Conservation (phyloP, 148 eudicot species). For the Rhododendron simsii region DNA sequence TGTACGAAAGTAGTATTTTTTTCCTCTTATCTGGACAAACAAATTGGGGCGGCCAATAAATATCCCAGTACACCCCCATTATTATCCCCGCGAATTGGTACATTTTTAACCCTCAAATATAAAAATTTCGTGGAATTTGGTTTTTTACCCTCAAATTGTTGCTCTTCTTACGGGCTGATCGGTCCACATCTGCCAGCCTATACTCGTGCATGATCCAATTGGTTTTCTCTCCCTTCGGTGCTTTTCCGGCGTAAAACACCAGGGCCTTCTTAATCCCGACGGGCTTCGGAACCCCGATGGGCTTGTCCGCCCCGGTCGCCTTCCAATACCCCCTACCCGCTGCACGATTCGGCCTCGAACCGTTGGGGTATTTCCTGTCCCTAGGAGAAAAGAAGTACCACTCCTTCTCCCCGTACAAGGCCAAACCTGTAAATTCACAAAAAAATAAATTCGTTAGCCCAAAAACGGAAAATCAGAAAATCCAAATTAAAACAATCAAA, state of each 20-base stretch:
- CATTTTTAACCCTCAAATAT: not conserved
- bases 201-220: constrained; percentile 57
- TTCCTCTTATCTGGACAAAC: too few relatives aligned
- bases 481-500: too few relatives aligned
- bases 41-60: too few relatives aligned
- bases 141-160: constrained; percentile 28
- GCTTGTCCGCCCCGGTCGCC: constrained; percentile 52
- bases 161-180: constrained; percentile 31
- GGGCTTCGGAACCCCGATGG: constrained; percentile 36
- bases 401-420: constrained; percentile 47
- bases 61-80: too few relatives aligned
- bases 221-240: constrained; percentile 42
- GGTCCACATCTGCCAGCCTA: constrained; percentile 41
- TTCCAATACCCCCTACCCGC: constrained; percentile 51
- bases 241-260: constrained; percentile 44
- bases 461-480: too few relatives aligned
- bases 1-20: too few relatives aligned
- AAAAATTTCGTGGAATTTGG: not conserved
- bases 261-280: constrained; percentile 44
- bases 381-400: constrained; percentile 49
- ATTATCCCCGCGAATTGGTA: too few relatives aligned
- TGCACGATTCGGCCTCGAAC: constrained; percentile 44
- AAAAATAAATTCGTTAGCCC: not conserved
- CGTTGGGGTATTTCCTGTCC: constrained; percentile 49
- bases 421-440: constrained; percentile 22